Evolutionary conservation across 176 grass and related monocot genomes (phyloP), one percentile per base, ranked within the genome.

Genomic region (Urochloa ruziziensis): DNA sequence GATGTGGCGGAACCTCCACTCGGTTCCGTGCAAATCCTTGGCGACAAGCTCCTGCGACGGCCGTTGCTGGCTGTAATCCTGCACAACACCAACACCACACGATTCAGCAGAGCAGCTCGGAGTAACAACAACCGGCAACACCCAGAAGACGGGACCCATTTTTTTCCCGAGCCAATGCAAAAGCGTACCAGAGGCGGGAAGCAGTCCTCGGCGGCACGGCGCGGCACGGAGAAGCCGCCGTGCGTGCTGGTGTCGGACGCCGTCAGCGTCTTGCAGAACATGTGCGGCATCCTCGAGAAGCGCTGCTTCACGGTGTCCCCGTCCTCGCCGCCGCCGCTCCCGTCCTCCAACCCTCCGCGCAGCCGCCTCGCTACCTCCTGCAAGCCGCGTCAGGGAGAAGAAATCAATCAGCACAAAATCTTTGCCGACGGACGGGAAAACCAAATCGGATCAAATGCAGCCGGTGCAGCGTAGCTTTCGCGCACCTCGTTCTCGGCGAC

Each of bases 241-340:
- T 98, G 96, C 63, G 91, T 98, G 72, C 96, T 98, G 52, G 96
- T 98, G 85, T 98, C 93, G 30, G 93, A 98, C 4, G 96, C 93
- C 28, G 96, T 96, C 37, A 98, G 89, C 34, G 93, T 98, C 91
- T 98, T 96, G 87, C 96, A 98, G 88, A 98, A 98, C 96, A 98
- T 98, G 72, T 98, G 96, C 34, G 96, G 87, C 70, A 92, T 94
- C 63, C 90, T n/a, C 1, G 87, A 80, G 30, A 87, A 73, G 5
- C 83, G 86, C 79, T 70, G 86, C 87, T 67, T 93, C 19, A 76
- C 73, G 51, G 46, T 27, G 10, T 92, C 91, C 37, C 42, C 89
- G 28, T 88, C 89, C 1, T 96, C 1, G 27, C 70, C 66, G 43
- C 67, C 86, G 28, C 46, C 59, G 57, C 75, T 21, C 14, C 64